These are phyloP conservation scores for Hydnomerulius pinastri DNA, from an alignment of 768 basidiomycete genomes.

Conservation along the genomic window DNA sequence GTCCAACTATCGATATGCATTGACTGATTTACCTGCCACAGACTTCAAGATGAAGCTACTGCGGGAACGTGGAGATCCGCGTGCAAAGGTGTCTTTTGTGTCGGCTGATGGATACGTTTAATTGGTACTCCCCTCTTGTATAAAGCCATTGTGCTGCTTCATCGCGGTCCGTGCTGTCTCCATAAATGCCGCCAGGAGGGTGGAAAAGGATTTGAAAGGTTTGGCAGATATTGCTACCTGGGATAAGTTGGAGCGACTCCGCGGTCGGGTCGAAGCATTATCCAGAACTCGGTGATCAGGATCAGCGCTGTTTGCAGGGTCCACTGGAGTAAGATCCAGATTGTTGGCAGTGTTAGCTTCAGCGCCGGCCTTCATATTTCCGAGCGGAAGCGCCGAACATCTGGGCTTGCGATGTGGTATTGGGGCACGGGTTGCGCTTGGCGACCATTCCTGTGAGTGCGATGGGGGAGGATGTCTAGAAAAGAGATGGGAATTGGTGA, in stretches of 20 bases:
- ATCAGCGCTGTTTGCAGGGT: neutral
- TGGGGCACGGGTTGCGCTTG: too few species aligned
- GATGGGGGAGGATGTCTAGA: slow-evolving; percentile 2
- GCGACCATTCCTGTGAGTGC: slow-evolving; percentile 1
- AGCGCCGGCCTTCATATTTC: too few species aligned
- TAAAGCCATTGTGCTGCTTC: neutral
- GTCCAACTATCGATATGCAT: too few species aligned
- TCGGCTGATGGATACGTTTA: too few species aligned
- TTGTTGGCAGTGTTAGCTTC: neutral
- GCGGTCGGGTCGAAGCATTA: neutral
- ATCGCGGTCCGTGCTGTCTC: neutral
- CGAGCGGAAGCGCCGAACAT: too few species aligned
- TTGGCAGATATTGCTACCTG: neutral
- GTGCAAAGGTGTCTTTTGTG: too few species aligned
- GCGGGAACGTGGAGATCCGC: too few species aligned
- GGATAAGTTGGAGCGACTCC: neutral
- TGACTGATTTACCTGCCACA: too few species aligned
- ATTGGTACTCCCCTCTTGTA: too few species aligned
- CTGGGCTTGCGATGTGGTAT: too few species aligned
- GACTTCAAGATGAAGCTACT: too few species aligned
- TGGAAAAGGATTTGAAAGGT: slow-evolving; percentile 1
- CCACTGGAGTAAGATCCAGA: neutral
- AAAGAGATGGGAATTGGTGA: neutral
- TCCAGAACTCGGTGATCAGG: neutral
- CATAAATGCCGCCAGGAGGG: neutral